Evolutionary conservation across 2,329 filamentous ascomycete genomes (phyloP).

Genomic region (Paecilomyces dactylethromorphus): DNA sequence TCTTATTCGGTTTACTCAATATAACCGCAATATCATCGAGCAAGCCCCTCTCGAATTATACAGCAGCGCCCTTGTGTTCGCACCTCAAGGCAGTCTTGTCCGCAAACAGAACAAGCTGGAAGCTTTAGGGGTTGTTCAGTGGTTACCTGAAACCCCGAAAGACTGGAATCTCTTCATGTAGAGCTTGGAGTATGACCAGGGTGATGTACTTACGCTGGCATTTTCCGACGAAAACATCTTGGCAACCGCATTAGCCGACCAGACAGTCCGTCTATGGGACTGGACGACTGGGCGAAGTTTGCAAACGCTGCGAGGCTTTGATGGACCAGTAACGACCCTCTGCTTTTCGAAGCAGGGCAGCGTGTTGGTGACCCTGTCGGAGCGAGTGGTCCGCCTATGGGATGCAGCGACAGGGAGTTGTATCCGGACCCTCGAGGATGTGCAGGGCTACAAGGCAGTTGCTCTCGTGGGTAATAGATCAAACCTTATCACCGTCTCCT

Average conservation of each 20-base stretch:
- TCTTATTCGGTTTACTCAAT: constrained; percentile 16
- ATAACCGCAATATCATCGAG: constrained; percentile 14
- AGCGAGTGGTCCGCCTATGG: too few species aligned
- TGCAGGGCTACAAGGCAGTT: not conserved
- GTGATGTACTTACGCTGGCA: not conserved
- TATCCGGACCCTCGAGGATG: not conserved
- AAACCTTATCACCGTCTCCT: not conserved
- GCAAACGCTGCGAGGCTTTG: too few species aligned
- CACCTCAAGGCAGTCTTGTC: constrained; percentile 16
- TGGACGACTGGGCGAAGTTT: too few species aligned
- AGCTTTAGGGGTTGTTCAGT: not conserved
- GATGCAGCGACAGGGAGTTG: not conserved
- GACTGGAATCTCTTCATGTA: not conserved
- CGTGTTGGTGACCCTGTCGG: too few species aligned
- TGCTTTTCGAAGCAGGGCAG: too few species aligned
- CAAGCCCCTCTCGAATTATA: constrained; percentile 23
- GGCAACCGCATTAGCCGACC: not conserved
- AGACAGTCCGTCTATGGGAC: not conserved
- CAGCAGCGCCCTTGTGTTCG: constrained; percentile 19
- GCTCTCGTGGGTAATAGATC: not conserved
- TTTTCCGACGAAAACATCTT: not conserved
- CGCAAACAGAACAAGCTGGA: constrained; percentile 5
- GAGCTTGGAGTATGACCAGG: not conserved
- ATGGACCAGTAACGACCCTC: too few species aligned
- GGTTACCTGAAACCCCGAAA: not conserved